Conservation (phyloP, 2,329 filamentous ascomycete genomes). For the Drechslera avenae region DNA sequence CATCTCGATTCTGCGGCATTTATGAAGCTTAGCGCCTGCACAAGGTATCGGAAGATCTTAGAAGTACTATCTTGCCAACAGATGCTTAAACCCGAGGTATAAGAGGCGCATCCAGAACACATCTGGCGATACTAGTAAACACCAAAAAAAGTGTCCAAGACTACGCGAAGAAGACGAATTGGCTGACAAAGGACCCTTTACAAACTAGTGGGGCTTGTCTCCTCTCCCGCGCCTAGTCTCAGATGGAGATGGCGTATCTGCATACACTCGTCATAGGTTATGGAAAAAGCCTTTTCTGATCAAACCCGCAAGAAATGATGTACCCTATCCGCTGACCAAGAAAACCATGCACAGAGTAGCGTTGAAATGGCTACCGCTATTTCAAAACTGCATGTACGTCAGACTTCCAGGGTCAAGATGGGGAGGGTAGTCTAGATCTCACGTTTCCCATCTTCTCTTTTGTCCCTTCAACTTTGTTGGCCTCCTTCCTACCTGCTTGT, state of each 20-base stretch:
- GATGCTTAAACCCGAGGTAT: not conserved
- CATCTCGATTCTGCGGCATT: slow-evolving; percentile 6
- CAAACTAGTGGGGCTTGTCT: slow-evolving; percentile 13
- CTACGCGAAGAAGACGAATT: not conserved
- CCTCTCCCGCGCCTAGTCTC: slow-evolving; percentile 12
- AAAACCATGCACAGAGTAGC: slow-evolving; percentile 3
- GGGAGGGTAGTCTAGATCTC: too few species aligned
- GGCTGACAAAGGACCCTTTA: not conserved
- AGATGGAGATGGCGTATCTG: slow-evolving; percentile 18
- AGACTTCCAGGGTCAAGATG: not conserved
- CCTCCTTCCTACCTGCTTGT: not conserved
- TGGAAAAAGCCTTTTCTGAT: not conserved
- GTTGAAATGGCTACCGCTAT: slow-evolving; percentile 5
- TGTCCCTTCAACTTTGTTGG: not conserved
- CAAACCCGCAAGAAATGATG: too few species aligned
- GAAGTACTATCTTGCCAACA: not conserved
- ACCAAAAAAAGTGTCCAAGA: not conserved
- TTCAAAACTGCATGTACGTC: not conserved
- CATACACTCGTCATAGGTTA: slow-evolving; percentile 26
- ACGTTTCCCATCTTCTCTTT: not conserved
- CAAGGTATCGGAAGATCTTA: not conserved
- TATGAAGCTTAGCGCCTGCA: slow-evolving; percentile 8
- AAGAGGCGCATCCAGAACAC: not conserved
- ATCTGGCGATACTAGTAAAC: slow-evolving; percentile 1
- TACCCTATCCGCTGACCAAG: slow-evolving; percentile 18